Evolutionary conservation across 768 basidiomycete genomes (phyloP), one percentile per base, ranked within the genome.

Genomic region (Lactarius indigo): DNA sequence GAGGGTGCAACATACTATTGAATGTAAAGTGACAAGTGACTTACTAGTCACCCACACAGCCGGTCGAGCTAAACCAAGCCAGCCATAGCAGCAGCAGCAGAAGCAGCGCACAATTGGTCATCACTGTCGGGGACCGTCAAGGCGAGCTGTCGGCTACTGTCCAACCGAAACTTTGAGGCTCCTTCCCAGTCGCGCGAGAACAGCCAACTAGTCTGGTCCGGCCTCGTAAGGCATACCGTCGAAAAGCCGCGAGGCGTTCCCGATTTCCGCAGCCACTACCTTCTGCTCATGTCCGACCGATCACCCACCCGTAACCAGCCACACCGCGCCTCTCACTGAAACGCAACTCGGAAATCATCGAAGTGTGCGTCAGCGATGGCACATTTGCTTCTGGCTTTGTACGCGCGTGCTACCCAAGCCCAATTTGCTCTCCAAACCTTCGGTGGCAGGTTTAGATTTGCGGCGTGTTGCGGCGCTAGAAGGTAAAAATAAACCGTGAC

Each of bases 231-330:
- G 13, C 2, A 39, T 23, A 50, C 23, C 50, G 35, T 58, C 57
- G 35, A 59, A 23, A 56, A 28, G 12, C 64, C 52, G 54, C 33
- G 28, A 66, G 47, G 31, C 65, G 2, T 42, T 35, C 60, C 57
- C 62, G 26, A 63, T 55, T 59, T 39, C 65, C 12, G 41, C 57
- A 52, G 30, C 31, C n/a, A 10, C 39, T 26, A 20, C 66, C 64
- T n/a, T n/a, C n/a, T n/a, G n/a, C n/a, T 67, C 50, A 67, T 67
- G 47, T 67, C 62, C 66, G 66, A 59, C 63, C 52, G 63, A 68
- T 59, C 66, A 59, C 52, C 31, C 66, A 35, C 60, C 35, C 35
- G 35, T 67, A 63, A 63, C 66, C 66, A 67, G 30, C 57, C 60
- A 60, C 64, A 59, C 41, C 28, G 28, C 13, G 35, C 60, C 57